Conservation (phyloP, 805 yeast genomes). For the Starmera caribaea region DNA sequence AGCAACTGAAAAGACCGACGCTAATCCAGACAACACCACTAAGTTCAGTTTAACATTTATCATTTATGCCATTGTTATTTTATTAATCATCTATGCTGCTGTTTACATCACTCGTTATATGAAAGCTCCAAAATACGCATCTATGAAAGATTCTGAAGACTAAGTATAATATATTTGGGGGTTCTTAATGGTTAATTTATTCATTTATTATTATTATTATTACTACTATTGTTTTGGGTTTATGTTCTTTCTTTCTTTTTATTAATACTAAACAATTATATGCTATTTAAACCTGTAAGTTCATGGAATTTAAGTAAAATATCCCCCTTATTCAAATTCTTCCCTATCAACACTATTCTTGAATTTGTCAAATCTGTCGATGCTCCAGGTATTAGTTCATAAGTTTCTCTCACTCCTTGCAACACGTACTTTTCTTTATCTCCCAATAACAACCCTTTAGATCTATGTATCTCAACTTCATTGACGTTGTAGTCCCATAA, state of each 20-base stretch:
- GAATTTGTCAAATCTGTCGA: constrained; percentile 31
- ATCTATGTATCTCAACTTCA: constrained; percentile 62
- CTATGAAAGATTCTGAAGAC: constrained; percentile 14
- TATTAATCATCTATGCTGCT: constrained; percentile 12
- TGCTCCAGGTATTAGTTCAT: constrained; percentile 54
- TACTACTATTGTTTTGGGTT: neutral
- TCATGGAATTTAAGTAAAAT: constrained; percentile 24
- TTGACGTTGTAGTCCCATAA: constrained; percentile 61
- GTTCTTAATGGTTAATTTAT: neutral
- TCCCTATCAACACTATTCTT: constrained; percentile 71
- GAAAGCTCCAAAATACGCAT: constrained; percentile 13
- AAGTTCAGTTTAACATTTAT: constrained; percentile 8
- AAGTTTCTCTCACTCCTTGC: constrained; percentile 91
- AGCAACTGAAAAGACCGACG: constrained; percentile 4
- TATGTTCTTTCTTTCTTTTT: neutral
- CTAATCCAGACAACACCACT: constrained; percentile 4
- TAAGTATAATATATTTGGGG: neutral
- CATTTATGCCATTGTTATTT: constrained; percentile 7
- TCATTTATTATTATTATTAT: neutral
- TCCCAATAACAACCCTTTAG: constrained; percentile 63
- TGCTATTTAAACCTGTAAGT: constrained; percentile 7
- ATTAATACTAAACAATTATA: neutral
- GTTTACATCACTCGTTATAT: constrained; percentile 2
- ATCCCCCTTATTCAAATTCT: constrained; percentile 34
- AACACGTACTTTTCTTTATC: constrained; percentile 26